Evolutionary conservation across 2,329 filamentous ascomycete genomes (phyloP).

Genomic region (Fusarium liriodendri): DNA sequence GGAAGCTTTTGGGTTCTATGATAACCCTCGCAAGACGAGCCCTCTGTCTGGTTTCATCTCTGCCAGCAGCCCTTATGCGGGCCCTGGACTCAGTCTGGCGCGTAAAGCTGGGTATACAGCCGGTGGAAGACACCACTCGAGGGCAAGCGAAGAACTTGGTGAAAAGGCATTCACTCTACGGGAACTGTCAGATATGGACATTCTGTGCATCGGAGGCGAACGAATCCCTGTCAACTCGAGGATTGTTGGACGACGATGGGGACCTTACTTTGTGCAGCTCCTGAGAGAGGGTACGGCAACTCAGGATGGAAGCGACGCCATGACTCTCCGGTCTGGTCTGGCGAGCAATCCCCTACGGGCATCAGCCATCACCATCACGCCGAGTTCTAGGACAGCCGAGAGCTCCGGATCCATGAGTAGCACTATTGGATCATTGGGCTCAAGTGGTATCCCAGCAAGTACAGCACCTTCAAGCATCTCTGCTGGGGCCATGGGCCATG

Average conservation of each 20-base stretch:
- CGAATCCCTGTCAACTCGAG: conserved; percentile 94
- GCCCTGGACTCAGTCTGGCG: conserved; percentile 65
- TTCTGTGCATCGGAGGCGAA: conserved; percentile 90
- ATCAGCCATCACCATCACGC: conserved; percentile 88
- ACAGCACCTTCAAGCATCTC: conserved; percentile 59
- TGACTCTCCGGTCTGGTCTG: conserved; percentile 76
- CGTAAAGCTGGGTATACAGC: conserved; percentile 73
- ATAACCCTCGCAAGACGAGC: conserved; percentile 84
- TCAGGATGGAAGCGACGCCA: conserved; percentile 78
- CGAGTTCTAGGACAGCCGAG: conserved; percentile 65
- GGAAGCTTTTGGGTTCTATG: conserved; percentile 96
- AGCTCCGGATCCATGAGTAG: conserved; percentile 60
- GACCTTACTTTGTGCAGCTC: conserved; percentile 93
- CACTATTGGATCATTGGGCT: conserved; percentile 56
- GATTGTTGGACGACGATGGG: conserved; percentile 89
- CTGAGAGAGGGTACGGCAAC: conserved; percentile 82
- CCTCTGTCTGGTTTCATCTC: conserved; percentile 88
- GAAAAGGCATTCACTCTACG: conserved; percentile 80
- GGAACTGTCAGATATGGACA: conserved; percentile 97
- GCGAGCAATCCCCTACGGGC: conserved; percentile 72
- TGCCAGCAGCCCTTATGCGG: conserved; percentile 77
- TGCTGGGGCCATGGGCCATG: conserved; percentile 48
- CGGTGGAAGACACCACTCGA: conserved; percentile 80
- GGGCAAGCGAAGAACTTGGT: conserved; percentile 86
- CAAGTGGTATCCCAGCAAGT: conserved; percentile 53